Evolutionary conservation across 148 eudicot genomes (phyloP), one percentile per base, ranked within the genome.

Genomic region (Diospyros lotus): DNA sequence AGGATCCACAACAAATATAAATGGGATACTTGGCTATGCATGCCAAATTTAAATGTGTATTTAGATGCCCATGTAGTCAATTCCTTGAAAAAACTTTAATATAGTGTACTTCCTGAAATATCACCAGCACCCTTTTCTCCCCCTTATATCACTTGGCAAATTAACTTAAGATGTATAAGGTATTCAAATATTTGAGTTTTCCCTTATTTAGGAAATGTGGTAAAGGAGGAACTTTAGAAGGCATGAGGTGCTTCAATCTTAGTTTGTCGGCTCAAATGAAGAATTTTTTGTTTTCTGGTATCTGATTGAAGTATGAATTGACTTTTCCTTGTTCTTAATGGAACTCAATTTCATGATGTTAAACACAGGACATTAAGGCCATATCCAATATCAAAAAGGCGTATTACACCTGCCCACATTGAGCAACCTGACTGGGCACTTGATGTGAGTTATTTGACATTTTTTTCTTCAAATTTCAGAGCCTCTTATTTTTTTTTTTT

Each of bases 391-490:
- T 95, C 98, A 77, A 73, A 85, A 67, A 84, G 72, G 71, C 96
- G 96, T 73, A 40, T 64, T 59, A 87, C 92, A 66, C 94, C 98
- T 65, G 85, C 82, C 66, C 86, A 91, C 53, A 84, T 92, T 69
- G 89, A 87, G 69, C 81, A 55, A 59, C 98, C 97, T 80, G 98
- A 95, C 77, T 95, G 97, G 98, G 97, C 97, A 74, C 38, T 71
- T 80, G 96, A 90, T 82, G 98, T 94, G 80, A 88, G 98, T 79
- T 59, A 50, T 72, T 41, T 69, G 54, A 44, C 72, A 66, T 6
- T 10, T 81, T 75, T 41, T 9, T 66, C 44, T 71, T 58, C n/a
- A 9, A 5, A 51, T 58, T 71, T 40, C n/a, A 4, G 64, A 60
- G 48, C 56, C 58, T 58, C 44, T 65, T 53, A 38, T 53, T 64